Evolutionary conservation across 768 basidiomycete species (phyloP).

Genomic region (Hirschioporus abietinus): DNA sequence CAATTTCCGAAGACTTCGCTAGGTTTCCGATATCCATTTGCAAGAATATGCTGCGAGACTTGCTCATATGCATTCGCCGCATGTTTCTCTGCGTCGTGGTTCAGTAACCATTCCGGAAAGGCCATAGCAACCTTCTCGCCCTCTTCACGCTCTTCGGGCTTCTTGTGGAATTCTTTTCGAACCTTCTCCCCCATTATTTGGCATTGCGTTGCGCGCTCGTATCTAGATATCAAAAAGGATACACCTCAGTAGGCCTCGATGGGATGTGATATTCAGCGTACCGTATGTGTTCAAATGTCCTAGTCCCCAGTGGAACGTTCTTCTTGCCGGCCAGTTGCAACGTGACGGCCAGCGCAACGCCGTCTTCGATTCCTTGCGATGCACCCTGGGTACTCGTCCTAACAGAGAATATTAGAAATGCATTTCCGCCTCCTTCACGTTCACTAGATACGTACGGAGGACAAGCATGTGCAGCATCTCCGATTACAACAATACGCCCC

Average conservation of each 20-base stretch:
- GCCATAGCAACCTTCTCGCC: constrained; percentile 15
- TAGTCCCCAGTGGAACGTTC: constrained; percentile 14
- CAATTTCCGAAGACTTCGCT: neutral
- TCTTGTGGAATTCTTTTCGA: constrained; percentile 21
- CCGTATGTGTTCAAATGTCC: constrained; percentile 18
- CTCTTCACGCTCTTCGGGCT: constrained; percentile 13
- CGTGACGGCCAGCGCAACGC: constrained; percentile 18
- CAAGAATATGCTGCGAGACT: constrained; percentile 17
- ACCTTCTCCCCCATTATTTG: constrained; percentile 23
- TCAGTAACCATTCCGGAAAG: constrained; percentile 23
- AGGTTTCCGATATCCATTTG: constrained; percentile 22
- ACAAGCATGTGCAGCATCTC: constrained; percentile 27
- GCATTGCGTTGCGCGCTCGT: constrained; percentile 20
- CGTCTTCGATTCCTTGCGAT: constrained; percentile 20
- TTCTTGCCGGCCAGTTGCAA: constrained; percentile 18
- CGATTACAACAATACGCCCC: constrained; percentile 21
- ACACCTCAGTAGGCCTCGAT: neutral
- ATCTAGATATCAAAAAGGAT: constrained; percentile 9
- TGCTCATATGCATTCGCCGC: constrained; percentile 18
- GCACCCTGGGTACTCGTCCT: constrained; percentile 22
- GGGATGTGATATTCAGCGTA: neutral
- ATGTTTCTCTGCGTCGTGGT: constrained; percentile 24
- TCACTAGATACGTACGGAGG: constrained; percentile 18
- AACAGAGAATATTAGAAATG: neutral
- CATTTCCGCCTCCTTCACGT: neutral